Base-by-base conservation (phyloP, 2,329 filamentous ascomycete genomes). In the Hortaea sp. region DNA sequence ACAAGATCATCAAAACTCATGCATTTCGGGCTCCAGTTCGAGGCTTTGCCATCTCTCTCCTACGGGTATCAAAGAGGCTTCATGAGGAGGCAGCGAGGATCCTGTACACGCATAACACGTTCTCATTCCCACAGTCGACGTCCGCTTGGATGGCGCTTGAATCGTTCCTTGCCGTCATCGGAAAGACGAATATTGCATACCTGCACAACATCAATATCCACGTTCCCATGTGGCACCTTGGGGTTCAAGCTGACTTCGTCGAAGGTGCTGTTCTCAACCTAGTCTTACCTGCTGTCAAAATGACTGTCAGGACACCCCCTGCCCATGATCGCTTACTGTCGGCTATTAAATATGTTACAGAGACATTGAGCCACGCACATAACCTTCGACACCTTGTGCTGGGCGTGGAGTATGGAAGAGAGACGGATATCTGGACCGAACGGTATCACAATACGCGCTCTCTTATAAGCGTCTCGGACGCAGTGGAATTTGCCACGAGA, bases 241-340 rank as follows among this genome's bases (percentile, higher is more conserved):
- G 49, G 4, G 27, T 50, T 4, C 46, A 48, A 7, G 45, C 52
- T 27, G 51, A 52, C 34, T 55, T 43, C 38, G 37, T 53, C 12
- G 53, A 56, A 38, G 53, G 53, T 12, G 52, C 53, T 1, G 48
- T 56, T 9, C 46, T 54, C 3, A 52, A 56, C 39, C 44, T 56
- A n/a, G 52, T 50, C 2, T 53, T 52, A 2, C 50, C 53, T 11
- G 50, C 50, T 29, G 53, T 52, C 5, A 40, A 50, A 27, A 40
- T 54, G 6, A 52, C 48, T 3, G 46, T 53, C 13, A 44, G 53
- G 9, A 51, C 47, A 41, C 50, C 49, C n/a, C 31, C 48, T 4
- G 43, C 43, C 13, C 46, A 45, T 5, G 52, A 56, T 30, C 49
- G 53, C 10, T 42, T 56, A 13, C 49, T 54, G 1, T 42, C 48